Evolutionary conservation across 495 filamentous ascomycete genomes (phyloP).

Genomic region (Hypomontagnella submonticulosa): DNA sequence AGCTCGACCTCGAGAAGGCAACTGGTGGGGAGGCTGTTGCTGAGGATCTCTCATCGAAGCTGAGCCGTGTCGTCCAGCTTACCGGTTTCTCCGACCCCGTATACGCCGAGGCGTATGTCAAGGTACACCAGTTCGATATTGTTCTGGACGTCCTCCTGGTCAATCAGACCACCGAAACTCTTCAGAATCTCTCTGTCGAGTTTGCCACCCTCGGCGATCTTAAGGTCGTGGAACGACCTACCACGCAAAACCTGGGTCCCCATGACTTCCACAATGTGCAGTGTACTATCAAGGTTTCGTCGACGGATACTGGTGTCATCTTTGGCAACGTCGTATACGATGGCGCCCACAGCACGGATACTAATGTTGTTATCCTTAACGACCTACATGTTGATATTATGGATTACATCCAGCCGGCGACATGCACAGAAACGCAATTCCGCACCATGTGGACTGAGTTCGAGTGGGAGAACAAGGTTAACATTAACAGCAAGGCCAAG

Average conservation of each 20-base stretch:
- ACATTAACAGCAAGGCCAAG: conserved; percentile 98
- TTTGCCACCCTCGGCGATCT: conserved; percentile 98
- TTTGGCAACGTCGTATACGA: conserved; percentile 99
- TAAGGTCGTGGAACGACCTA: conserved; percentile 96
- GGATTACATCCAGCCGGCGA: conserved; percentile 99
- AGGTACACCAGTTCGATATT: conserved; percentile 99
- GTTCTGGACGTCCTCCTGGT: conserved; percentile 96
- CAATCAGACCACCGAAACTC: conserved; percentile 95
- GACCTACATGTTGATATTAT: conserved; percentile 99
- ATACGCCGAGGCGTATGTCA: conserved; percentile 98
- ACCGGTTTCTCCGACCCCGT: conserved; percentile 99
- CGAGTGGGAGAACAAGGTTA: conserved; percentile 99
- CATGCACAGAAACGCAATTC: conserved; percentile 98
- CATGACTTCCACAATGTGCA: conserved; percentile 98
- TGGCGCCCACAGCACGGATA: conserved; percentile 92
- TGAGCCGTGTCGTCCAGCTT: conserved; percentile 95
- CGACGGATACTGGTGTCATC: conserved; percentile 98
- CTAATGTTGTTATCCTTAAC: conserved; percentile 97
- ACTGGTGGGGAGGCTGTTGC: conserved; percentile 85
- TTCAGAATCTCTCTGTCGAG: conserved; percentile 97
- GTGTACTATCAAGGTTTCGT: conserved; percentile 98
- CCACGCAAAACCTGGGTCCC: conserved; percentile 92
- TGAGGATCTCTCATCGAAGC: conserved; percentile 90
- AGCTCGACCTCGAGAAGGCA: conserved; percentile 91
- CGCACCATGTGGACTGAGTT: conserved; percentile 99